A percentile compares a stretch with the other conserved stretches of the same genome.
Conservation (phyloP, 768 basidiomycete genomes). For the Suillus lakei region DNA sequence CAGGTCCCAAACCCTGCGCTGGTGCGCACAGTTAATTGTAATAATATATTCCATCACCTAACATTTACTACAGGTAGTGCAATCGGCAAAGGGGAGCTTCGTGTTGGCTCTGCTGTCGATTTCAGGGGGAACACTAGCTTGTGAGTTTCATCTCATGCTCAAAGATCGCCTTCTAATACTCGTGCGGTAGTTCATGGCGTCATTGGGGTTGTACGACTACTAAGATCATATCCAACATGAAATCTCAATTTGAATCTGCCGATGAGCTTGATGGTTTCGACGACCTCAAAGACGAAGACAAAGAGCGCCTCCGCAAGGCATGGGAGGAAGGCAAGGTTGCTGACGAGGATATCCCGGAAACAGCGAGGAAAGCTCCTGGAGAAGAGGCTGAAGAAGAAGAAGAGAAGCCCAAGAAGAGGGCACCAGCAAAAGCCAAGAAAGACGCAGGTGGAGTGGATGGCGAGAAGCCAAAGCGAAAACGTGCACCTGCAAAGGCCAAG, state of each 20-base stretch:
- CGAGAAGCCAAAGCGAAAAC: slow-evolving; percentile 41
- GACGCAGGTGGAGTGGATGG: slow-evolving; percentile 39
- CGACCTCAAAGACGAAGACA: slow-evolving; percentile 67
- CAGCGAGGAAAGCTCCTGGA: slow-evolving; percentile 62
- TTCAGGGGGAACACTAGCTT: slow-evolving; percentile 70
- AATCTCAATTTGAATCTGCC: slow-evolving; percentile 57
- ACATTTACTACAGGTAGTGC: slow-evolving; percentile 55
- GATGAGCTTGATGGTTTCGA: slow-evolving; percentile 88
- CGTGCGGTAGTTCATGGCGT: slow-evolving; percentile 66
- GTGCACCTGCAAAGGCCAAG: slow-evolving; percentile 33
- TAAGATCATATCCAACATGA: slow-evolving; percentile 73
- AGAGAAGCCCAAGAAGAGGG: slow-evolving; percentile 60
- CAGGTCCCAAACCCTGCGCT: slow-evolving; percentile 78
- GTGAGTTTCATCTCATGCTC: slow-evolving; percentile 42
- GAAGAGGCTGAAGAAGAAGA: slow-evolving; percentile 51
- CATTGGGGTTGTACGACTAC: slow-evolving; percentile 90
- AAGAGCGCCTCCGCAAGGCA: slow-evolving; percentile 72
- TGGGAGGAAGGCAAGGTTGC: slow-evolving; percentile 81
- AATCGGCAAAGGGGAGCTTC: slow-evolving; percentile 73
- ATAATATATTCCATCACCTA: slow-evolving; percentile 8
- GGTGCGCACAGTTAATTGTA: slow-evolving; percentile 46
- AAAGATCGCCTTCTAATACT: slow-evolving; percentile 1
- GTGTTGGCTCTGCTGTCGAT: slow-evolving; percentile 78
- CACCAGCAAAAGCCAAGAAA: slow-evolving; percentile 44
- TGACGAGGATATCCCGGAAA: slow-evolving; percentile 81